A percentile compares a stretch with the other conserved stretches of the same genome.
These are phyloP conservation scores for Deinandra increscens DNA, from an alignment of 129 eudicot species.

Conservation along the genomic window DNA sequence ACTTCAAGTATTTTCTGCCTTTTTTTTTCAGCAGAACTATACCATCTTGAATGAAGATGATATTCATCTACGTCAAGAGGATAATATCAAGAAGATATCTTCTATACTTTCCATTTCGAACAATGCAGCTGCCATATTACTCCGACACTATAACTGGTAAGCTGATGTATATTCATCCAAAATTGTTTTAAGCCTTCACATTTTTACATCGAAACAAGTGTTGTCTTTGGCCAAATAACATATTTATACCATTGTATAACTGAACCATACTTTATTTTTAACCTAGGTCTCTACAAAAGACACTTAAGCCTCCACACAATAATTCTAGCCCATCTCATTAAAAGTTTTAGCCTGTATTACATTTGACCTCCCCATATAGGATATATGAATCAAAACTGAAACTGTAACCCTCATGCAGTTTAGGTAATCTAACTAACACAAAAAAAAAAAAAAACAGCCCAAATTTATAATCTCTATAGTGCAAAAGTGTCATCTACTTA, in stretches of 20 bases:
- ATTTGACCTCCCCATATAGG: background rate
- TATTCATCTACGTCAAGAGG: slow-evolving; percentile 71
- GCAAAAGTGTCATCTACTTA: background rate
- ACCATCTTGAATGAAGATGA: slow-evolving; percentile 73
- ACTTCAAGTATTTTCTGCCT: slow-evolving; percentile 13
- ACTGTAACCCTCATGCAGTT: background rate
- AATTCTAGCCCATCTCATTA: background rate
- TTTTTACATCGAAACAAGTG: background rate
- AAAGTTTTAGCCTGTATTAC: background rate
- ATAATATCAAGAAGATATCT: slow-evolving; percentile 64
- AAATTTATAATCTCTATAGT: background rate
- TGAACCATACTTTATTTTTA: slow-evolving; percentile 6
- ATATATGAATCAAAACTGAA: background rate
- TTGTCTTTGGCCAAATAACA: background rate
- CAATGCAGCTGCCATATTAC: slow-evolving; percentile 76
- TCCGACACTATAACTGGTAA: slow-evolving; percentile 90
- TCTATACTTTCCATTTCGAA: slow-evolving; percentile 70
- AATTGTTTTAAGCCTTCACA: background rate
- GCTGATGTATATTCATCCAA: background rate
- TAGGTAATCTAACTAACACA: background rate
- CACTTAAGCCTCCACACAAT: background rate
- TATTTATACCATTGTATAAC: background rate
- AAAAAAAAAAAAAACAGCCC: background rate
- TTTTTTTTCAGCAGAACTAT: slow-evolving; percentile 56
- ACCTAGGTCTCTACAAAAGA: background rate